phyloP scores from a whole-genome alignment of 2,329 filamentous ascomycete species.

The Hymenoscyphus fraxineus region DNA sequence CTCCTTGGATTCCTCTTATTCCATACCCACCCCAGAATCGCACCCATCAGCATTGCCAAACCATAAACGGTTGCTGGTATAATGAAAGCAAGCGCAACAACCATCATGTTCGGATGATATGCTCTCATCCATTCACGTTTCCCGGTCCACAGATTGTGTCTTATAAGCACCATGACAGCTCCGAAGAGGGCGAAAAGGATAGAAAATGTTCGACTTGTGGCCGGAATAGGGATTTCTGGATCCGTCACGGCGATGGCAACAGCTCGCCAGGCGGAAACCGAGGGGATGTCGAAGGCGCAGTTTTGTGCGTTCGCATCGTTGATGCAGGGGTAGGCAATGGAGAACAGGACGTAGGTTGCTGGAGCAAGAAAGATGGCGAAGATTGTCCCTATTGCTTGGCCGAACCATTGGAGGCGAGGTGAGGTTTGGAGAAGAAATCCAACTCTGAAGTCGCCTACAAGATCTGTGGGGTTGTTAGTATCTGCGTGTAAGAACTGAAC shows the following conservation, averaged over 20 bases:
- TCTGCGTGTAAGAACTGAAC: not conserved
- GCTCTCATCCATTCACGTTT: conserved; percentile 49
- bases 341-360: conserved; percentile 65
- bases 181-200: conserved; percentile 52
- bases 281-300: conserved; percentile 60
- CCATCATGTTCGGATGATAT: conserved; percentile 61
- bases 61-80: conserved; percentile 54
- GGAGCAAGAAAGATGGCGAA: conserved; percentile 65
- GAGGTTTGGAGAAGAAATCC: conserved; percentile 64
- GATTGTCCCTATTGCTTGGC: conserved; percentile 59
- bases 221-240: conserved; percentile 51
- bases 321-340: conserved; percentile 66
- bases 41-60: conserved; percentile 56
- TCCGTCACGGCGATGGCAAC: conserved; percentile 60
- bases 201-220: conserved; percentile 51
- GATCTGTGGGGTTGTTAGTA: conserved; percentile 34
- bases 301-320: conserved; percentile 42
- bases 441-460: conserved; percentile 63
- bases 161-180: conserved; percentile 43
- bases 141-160: conserved; percentile 53
- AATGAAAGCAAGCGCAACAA: conserved; percentile 56
- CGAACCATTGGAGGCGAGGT: conserved; percentile 62
- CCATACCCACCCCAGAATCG: conserved; percentile 51
- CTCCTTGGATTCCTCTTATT: conserved; percentile 47
- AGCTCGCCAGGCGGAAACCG: conserved; percentile 62